Percentiles rank a stretch among this genome's conserved stretches.
These are phyloP conservation scores for Colletotrichum spaethianum DNA, from an alignment of 2,329 filamentous ascomycete genomes.

Conservation along the genomic window DNA sequence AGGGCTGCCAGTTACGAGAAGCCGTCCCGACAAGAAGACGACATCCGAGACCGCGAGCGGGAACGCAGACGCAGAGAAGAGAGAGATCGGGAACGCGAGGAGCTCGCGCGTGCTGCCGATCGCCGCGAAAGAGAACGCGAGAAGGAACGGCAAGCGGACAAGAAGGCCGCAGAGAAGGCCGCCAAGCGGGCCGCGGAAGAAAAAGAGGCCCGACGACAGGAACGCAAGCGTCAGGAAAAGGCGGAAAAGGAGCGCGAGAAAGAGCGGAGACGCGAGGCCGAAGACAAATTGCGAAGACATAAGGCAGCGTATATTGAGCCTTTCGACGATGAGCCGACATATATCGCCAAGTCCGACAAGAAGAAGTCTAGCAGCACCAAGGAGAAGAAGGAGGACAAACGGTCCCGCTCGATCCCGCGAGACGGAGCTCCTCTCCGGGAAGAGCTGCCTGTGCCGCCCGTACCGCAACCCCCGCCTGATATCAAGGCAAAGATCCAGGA, in stretches of 20 bases:
- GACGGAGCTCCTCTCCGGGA: slow-evolving; percentile 14
- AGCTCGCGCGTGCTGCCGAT: slow-evolving; percentile 5
- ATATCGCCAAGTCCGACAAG: slow-evolving; percentile 50
- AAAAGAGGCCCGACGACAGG: slow-evolving; percentile 51
- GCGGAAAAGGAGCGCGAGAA: slow-evolving; percentile 50
- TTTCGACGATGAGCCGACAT: slow-evolving; percentile 49
- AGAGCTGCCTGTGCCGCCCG: slow-evolving; percentile 11
- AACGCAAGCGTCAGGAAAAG: slow-evolving; percentile 54
- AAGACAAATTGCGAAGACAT: slow-evolving; percentile 52
- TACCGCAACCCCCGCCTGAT: slow-evolving; percentile 19
- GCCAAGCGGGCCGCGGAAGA: slow-evolving; percentile 41
- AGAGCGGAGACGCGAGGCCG: slow-evolving; percentile 54
- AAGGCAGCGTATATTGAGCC: slow-evolving; percentile 52
- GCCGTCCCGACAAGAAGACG: slow-evolving; percentile 59
- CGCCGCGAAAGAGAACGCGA: slow-evolving; percentile 35
- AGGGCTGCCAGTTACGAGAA: slow-evolving; percentile 65
- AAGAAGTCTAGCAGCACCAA: slow-evolving; percentile 55
- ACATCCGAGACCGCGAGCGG: slow-evolving; percentile 53
- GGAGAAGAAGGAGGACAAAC: slow-evolving; percentile 48
- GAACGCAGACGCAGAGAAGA: slow-evolving; percentile 45
- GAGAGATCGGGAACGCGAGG: slow-evolving; percentile 42
- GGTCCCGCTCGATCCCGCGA: slow-evolving; percentile 32
- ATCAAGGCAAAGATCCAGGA: slow-evolving; percentile 20
- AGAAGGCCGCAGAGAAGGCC: slow-evolving; percentile 46
- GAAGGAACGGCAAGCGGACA: slow-evolving; percentile 8